Evolutionary conservation across 805 yeast species (phyloP).

Genomic region (Cyberlindnera bimundalis): DNA sequence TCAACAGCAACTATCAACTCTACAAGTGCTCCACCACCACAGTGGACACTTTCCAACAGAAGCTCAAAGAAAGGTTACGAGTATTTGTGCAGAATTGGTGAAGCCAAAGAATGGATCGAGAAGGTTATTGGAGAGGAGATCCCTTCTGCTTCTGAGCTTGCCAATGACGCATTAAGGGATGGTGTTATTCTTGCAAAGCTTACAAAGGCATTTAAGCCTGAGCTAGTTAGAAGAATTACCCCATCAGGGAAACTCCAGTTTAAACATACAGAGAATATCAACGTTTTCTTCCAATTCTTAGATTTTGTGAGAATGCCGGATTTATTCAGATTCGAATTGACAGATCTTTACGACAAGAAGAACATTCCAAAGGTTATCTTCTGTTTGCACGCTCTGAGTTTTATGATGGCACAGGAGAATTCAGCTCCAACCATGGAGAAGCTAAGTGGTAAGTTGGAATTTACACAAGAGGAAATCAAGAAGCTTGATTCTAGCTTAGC

Average conservation of each 20-base stretch:
- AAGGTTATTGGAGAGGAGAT: slow-evolving; percentile 53
- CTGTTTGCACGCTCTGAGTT: slow-evolving; percentile 86
- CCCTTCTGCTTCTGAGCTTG: slow-evolving; percentile 52
- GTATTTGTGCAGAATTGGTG: slow-evolving; percentile 74
- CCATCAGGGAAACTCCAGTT: slow-evolving; percentile 70
- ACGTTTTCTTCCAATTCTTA: slow-evolving; percentile 69
- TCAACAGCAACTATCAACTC: neutral
- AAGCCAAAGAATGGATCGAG: slow-evolving; percentile 82
- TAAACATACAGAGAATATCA: slow-evolving; percentile 90
- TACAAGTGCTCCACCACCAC: slow-evolving; percentile 11
- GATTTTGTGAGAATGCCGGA: slow-evolving; percentile 77
- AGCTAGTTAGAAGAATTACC: slow-evolving; percentile 49
- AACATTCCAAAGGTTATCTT: slow-evolving; percentile 92
- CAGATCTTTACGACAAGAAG: slow-evolving; percentile 89
- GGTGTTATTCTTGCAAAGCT: slow-evolving; percentile 85
- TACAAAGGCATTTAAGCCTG: slow-evolving; percentile 68
- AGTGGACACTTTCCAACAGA: slow-evolving; percentile 17
- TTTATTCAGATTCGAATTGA: slow-evolving; percentile 83
- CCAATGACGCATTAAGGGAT: slow-evolving; percentile 63
- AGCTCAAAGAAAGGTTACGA: slow-evolving; percentile 53
- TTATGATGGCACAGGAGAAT: slow-evolving; percentile 54
- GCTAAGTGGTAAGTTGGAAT: slow-evolving; percentile 58
- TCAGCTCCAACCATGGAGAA: slow-evolving; percentile 59
- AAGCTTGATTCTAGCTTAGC: slow-evolving; percentile 62
- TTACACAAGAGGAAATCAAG: slow-evolving; percentile 65